Evolutionary conservation across 805 yeast genomes (phyloP), one percentile per base, ranked within the genome.

Genomic region (Wickerhamiella hasegawae): DNA sequence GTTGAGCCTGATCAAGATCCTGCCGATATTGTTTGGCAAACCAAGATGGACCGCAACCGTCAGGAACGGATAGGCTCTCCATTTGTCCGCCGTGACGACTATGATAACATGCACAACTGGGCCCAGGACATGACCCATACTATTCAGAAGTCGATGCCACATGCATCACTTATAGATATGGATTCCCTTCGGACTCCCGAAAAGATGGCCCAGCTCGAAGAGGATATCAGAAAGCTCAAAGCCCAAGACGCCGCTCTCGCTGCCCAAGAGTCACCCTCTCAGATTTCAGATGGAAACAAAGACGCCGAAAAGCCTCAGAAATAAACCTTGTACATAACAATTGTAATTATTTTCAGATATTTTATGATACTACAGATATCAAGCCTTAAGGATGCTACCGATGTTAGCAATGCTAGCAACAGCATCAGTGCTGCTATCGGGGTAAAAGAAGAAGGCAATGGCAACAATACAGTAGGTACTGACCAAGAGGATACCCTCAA

Each of bases 401-500:
- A n/a, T n/a, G n/a, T n/a, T n/a, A n/a, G n/a, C n/a, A n/a, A n/a
- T n/a, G n/a, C n/a, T n/a, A n/a, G n/a, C n/a, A n/a, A n/a, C n/a
- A n/a, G n/a, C n/a, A n/a, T n/a, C n/a, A n/a, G n/a, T n/a, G n/a
- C n/a, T n/a, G n/a, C n/a, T n/a, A n/a, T n/a, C 50, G 10, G 98
- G 98, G 50, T 83, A 81, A 56, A 71, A 81, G 62, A 68, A 81
- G 65, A 90, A 90, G 1, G 96, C 85, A 47, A 90, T 64, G 2
- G 94, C 94, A 37, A 84, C 76, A 38, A 90, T 77, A 39, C 76
- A 54, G 54, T 90, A 90, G 35, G 94, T 81, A 40, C 92, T 75
- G 38, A 90, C 55, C 45, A 90, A 66, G 90, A 90, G 76, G 26
- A 76, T 83, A 36, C 98, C 98, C 63, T 90, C 98, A 36, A 90